Evolutionary conservation across 345 rosid genomes (phyloP).

Genomic region (Luvunga scandens): DNA sequence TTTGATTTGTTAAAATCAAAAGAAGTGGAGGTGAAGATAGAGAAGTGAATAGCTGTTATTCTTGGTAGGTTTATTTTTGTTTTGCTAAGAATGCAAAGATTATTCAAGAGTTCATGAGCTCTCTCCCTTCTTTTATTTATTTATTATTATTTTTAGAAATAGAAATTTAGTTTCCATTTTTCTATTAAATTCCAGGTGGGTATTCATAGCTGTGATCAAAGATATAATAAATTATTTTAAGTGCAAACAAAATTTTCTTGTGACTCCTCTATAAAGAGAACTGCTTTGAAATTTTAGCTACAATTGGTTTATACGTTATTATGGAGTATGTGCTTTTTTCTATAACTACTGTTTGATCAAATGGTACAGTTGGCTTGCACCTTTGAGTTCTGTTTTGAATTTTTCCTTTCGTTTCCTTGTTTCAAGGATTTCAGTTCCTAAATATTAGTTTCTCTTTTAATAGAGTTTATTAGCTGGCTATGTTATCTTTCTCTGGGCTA

Average conservation of each 20-base stretch:
- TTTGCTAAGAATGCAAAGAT: background rate
- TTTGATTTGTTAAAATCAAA: background rate
- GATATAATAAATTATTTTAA: background rate
- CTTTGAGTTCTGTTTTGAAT: slow-evolving; percentile 9
- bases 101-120: background rate
- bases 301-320: background rate
- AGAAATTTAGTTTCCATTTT: no score
- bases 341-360: slow-evolving; percentile 1
- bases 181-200: background rate
- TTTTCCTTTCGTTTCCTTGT: slow-evolving; percentile 20
- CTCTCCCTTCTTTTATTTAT: no score
- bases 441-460: slow-evolving; percentile 11
- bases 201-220: background rate
- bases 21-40: background rate
- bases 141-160: no score
- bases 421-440: slow-evolving; percentile 37
- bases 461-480: slow-evolving; percentile 18
- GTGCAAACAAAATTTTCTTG: background rate
- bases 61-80: slow-evolving; percentile 8
- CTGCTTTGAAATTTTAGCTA: background rate
- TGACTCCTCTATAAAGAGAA: background rate
- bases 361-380: slow-evolving; percentile 12
- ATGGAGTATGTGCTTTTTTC: background rate
- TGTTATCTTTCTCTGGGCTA: background rate
- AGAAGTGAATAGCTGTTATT: background rate